phyloP scores from a whole-genome alignment of 805 yeast genomes.

The Starmera quercuum region DNA sequence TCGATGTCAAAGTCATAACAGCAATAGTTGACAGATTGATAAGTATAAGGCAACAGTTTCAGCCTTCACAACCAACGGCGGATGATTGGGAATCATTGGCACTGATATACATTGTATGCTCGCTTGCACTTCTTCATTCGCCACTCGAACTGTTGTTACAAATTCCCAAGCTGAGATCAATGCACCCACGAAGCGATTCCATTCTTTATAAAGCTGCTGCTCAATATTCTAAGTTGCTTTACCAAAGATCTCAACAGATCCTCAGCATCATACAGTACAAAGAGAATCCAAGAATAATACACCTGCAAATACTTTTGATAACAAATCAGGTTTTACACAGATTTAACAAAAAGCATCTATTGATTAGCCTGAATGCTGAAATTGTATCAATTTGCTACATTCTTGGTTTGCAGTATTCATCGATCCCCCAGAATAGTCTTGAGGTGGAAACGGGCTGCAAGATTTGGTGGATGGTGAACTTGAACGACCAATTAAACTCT shows the following conservation, averaged over 20 bases:
- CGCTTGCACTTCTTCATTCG: slow-evolving; percentile 10
- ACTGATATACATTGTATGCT: slow-evolving; percentile 9
- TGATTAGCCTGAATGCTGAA: slow-evolving; percentile 13
- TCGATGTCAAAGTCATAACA: background rate
- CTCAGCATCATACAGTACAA: slow-evolving; percentile 10
- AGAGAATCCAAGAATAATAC: slow-evolving; percentile 11
- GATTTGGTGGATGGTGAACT: slow-evolving; percentile 17
- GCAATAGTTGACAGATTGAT: background rate
- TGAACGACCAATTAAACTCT: slow-evolving; percentile 13
- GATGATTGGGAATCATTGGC: slow-evolving; percentile 13
- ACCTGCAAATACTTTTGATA: slow-evolving; percentile 13
- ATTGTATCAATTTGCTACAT: slow-evolving; percentile 16
- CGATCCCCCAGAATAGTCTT: slow-evolving; percentile 12
- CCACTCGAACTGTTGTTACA: slow-evolving; percentile 2
- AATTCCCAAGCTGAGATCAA: background rate
- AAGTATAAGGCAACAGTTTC: background rate
- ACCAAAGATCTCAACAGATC: slow-evolving; percentile 12
- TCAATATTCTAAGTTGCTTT: slow-evolving; percentile 1
- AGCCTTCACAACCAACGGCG: background rate
- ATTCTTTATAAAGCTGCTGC: background rate
- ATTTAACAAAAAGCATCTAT: slow-evolving; percentile 10
- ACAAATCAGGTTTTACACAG: slow-evolving; percentile 4
- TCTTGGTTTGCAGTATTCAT: slow-evolving; percentile 12
- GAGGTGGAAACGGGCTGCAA: slow-evolving; percentile 11
- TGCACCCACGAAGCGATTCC: background rate